Percentiles rank a stretch among this genome's conserved stretches.
Evolutionary conservation across 371 early-diverging fungal species (phyloP).

Genomic region (Mortierella sp.): DNA sequence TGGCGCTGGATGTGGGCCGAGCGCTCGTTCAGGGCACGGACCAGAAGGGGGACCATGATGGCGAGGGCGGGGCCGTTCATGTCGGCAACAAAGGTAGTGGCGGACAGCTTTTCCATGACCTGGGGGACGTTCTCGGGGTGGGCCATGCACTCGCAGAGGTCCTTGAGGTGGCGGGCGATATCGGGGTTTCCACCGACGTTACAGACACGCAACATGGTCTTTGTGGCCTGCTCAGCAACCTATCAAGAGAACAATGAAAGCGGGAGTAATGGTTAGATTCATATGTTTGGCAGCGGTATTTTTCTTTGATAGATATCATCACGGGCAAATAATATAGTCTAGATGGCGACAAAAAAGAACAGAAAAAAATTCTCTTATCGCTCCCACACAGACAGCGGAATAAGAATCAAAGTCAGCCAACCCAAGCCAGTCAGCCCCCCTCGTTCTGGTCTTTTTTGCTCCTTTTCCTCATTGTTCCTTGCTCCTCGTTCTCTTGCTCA

Average conservation of each 20-base stretch:
- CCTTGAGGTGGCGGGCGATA: slow-evolving; percentile 76
- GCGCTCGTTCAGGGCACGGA: slow-evolving; percentile 74
- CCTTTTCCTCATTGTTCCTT: no score
- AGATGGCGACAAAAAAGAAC: background rate
- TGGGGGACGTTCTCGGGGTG: slow-evolving; percentile 76
- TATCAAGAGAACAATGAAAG: slow-evolving; percentile 1
- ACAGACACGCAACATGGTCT: slow-evolving; percentile 77
- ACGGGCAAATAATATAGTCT: background rate
- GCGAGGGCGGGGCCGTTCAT: slow-evolving; percentile 85
- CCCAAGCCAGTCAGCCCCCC: background rate
- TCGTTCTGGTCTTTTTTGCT: background rate
- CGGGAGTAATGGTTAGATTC: no score
- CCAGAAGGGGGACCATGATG: slow-evolving; percentile 79
- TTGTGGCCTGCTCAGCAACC: slow-evolving; percentile 63
- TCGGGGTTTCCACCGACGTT: slow-evolving; percentile 84
- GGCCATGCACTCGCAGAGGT: slow-evolving; percentile 81
- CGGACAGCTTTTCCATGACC: slow-evolving; percentile 79
- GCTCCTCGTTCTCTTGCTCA: background rate
- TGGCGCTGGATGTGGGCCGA: slow-evolving; percentile 69
- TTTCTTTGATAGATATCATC: background rate
- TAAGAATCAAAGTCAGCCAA: slow-evolving; percentile 42
- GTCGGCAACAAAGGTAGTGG: slow-evolving; percentile 85
- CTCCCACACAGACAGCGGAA: background rate
- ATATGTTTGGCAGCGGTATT: slow-evolving; percentile 16
- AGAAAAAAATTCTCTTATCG: background rate